Evolutionary conservation across 768 basidiomycete genomes (phyloP), one percentile per base, ranked within the genome.

Genomic region (Hypsizygus marmoreus): DNA sequence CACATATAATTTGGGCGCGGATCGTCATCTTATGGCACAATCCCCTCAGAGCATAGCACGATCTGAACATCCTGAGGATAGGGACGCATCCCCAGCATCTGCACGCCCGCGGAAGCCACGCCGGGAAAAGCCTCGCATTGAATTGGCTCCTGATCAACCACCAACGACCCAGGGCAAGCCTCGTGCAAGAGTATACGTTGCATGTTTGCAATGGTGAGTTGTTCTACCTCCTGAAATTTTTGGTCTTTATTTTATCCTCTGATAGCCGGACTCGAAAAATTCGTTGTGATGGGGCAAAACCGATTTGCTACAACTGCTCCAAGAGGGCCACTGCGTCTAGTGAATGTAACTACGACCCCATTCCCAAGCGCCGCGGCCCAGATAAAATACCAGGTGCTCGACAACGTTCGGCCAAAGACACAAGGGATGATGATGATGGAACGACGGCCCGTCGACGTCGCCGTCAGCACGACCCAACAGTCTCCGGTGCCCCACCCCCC

Each of bases 111-210:
- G 66, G 32, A 84, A 80, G 49, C 17, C 69, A 12, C 73, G 80
- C 33, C 75, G 78, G 37, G 74, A 76, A 56, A 81, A 82, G 53
- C 74, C 76, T 22, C 79, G 64, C 32, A 84, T 90, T 39, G 81
- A 80, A 35, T 77, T 90, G 25, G 82, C 87, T 2, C 74, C 84
- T 3, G 84, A 86, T 58, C 88, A 91, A 56, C 88, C 88, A 2
- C 80, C 85, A 33, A 91, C 88, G 0, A 86, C 86, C 0, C 86
- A 90, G 61, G 88, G 88, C n/a, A 88, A 79, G 54, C 82, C 79
- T 16, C 76, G 88, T 14, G 76, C 80, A 14, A 76, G 88, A 25
- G 88, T 90, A 17, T 91, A 81, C 52, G 84, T 90, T 29, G 89
- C 88, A 17, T 91, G 88, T 62, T 20, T 84, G 13, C 87, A 88